These are phyloP conservation scores for Gonapodya sp. DNA, from an alignment of 192 early-diverging fungal genomes.

Conservation along the genomic window DNA sequence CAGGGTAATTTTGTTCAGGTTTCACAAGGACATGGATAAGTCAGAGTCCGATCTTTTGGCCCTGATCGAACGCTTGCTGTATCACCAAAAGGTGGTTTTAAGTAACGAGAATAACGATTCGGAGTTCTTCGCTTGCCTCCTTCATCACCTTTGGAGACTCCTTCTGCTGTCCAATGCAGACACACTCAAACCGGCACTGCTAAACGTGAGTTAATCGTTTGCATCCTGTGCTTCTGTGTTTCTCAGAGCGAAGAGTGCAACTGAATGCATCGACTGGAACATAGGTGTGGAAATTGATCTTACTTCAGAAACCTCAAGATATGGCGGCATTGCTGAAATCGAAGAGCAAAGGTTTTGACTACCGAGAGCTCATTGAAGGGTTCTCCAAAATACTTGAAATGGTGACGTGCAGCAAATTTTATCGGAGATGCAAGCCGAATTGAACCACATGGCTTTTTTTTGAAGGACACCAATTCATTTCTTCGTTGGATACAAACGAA, in stretches of 20 bases:
- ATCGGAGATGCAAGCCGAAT: too few species aligned
- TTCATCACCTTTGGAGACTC: constrained; percentile 49
- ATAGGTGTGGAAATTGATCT: constrained; percentile 49
- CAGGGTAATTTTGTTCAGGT: constrained; percentile 37
- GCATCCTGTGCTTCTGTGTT: neutral
- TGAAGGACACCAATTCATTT: constrained; percentile 44
- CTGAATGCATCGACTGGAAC: neutral
- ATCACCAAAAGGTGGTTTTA: constrained; percentile 14
- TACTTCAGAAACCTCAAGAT: constrained; percentile 43
- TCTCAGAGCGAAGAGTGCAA: constrained; percentile 8
- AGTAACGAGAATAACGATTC: constrained; percentile 20
- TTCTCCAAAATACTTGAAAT: constrained; percentile 44
- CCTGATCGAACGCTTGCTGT: constrained; percentile 18
- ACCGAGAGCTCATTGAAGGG: constrained; percentile 41
- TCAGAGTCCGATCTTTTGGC: constrained; percentile 7
- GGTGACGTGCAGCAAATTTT: constrained; percentile 18
- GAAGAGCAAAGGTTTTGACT: constrained; percentile 22
- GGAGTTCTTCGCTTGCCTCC: constrained; percentile 52
- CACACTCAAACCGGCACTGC: constrained; percentile 28
- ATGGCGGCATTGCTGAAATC: constrained; percentile 34
- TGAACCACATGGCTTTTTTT: constrained; percentile 13
- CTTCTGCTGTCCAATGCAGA: constrained; percentile 26
- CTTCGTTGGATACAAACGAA: constrained; percentile 44
- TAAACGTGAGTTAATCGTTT: constrained; percentile 35
- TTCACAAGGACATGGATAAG: constrained; percentile 32